Evolutionary conservation across 2,329 filamentous ascomycete genomes (phyloP).

Genomic region (Fusarium caatingaense): DNA sequence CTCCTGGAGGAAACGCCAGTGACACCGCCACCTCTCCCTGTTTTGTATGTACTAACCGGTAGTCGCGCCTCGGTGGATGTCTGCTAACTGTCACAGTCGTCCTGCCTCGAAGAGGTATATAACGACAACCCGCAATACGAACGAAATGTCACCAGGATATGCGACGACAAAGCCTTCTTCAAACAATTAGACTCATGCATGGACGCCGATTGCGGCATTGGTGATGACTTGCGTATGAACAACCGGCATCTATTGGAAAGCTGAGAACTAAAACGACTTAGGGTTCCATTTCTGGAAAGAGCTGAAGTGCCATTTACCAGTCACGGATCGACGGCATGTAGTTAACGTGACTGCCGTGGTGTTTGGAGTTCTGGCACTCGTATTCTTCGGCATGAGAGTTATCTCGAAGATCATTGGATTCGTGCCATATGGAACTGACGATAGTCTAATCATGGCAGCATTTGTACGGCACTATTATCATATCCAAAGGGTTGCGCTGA

Average conservation of each 20-base stretch:
- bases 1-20: not conserved
- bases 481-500: not conserved
- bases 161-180: not conserved
- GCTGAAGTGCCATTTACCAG: not conserved
- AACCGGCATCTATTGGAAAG: accelerated
- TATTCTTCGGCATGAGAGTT: not conserved
- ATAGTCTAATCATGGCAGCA: not conserved
- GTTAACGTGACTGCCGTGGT: not conserved
- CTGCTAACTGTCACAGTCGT: not conserved
- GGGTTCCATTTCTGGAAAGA: not conserved
- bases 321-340: not conserved
- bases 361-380: accelerated
- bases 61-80: accelerated
- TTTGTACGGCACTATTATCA: not conserved
- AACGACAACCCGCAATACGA: not conserved
- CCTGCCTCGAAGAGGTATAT: not conserved
- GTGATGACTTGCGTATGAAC: not conserved
- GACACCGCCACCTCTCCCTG: not conserved
- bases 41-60: not conserved
- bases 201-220: not conserved
- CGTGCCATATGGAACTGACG: slow-evolving; percentile 3
- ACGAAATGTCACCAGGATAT: not conserved
- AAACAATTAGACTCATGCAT: not conserved
- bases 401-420: not conserved
- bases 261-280: accelerated